These are phyloP conservation scores for Sicyos edulis DNA, from an alignment of 306 rosid species.

Conservation along the genomic window DNA sequence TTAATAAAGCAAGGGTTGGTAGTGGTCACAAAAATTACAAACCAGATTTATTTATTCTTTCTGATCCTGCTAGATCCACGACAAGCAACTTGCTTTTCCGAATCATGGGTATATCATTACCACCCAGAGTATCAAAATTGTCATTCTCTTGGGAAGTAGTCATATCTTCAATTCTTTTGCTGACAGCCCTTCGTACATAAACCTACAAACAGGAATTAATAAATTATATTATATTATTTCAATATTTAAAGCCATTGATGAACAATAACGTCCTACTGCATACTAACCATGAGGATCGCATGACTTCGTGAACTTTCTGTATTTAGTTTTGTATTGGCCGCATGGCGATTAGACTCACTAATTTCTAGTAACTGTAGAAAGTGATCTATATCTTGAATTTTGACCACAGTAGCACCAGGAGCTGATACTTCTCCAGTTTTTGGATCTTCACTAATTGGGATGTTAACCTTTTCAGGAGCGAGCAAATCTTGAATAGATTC, in stretches of 20 bases:
- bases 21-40: constrained; percentile 18
- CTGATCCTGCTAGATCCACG: constrained; percentile 77
- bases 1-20: not conserved
- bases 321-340: constrained; percentile 58
- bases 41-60: constrained; percentile 71
- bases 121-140: constrained; percentile 23
- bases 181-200: constrained; percentile 42
- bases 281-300: constrained; percentile 50
- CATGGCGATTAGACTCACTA: constrained; percentile 61
- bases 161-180: constrained; percentile 30
- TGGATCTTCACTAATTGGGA: constrained; percentile 53
- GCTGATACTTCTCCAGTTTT: constrained; percentile 61
- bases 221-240: not conserved
- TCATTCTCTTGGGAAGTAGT: constrained; percentile 29
- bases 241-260: not conserved
- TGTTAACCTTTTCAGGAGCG: constrained; percentile 51
- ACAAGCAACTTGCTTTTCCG: constrained; percentile 63
- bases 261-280: constrained; percentile 2
- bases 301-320: constrained; percentile 71
- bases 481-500: constrained; percentile 69
- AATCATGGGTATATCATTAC: constrained; percentile 38
- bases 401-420: constrained; percentile 54
- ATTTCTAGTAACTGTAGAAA: constrained; percentile 44
- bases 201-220: constrained; percentile 30
- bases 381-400: constrained; percentile 42